Conservation (phyloP, 1,139 yeast species). For the Debaryomyces fabryi region DNA sequence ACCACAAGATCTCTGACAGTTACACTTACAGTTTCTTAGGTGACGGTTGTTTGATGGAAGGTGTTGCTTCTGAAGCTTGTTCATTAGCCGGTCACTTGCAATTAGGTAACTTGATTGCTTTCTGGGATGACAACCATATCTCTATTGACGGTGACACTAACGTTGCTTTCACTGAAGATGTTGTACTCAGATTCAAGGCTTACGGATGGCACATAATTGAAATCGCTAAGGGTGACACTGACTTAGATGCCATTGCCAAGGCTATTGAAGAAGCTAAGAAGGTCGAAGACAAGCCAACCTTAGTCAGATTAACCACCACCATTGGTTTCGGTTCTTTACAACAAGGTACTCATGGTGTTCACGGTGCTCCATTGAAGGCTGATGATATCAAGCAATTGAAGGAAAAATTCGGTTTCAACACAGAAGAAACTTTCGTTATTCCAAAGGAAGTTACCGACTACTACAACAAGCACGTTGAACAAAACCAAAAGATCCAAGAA, state of each 20-base stretch:
- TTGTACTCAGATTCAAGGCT: constrained; percentile 78
- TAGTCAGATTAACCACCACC: constrained; percentile 86
- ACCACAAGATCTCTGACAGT: constrained; percentile 68
- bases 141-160: constrained; percentile 95
- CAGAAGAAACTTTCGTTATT: constrained; percentile 76
- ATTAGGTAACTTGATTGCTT: constrained; percentile 90
- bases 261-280: constrained; percentile 77
- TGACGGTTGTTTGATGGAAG: constrained; percentile 99
- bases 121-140: constrained; percentile 97
- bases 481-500: constrained; percentile 62
- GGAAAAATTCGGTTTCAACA: constrained; percentile 84
- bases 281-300: constrained; percentile 79
- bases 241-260: constrained; percentile 67
- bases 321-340: constrained; percentile 92
- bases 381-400: constrained; percentile 92
- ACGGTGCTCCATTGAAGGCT: constrained; percentile 95
- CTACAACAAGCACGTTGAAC: constrained; percentile 59
- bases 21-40: constrained; percentile 85
- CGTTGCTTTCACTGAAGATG: constrained; percentile 95
- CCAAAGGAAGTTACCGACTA: constrained; percentile 82
- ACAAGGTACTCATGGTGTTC: constrained; percentile 91
- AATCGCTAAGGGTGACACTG: constrained; percentile 82
- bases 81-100: constrained; percentile 97
- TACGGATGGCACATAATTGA: constrained; percentile 92
- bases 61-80: constrained; percentile 92